Percentiles rank a stretch among this genome's conserved stretches.
phyloP scores from a whole-genome alignment of 352 stramenopile species.

The Pythium aphanidermatum region DNA sequence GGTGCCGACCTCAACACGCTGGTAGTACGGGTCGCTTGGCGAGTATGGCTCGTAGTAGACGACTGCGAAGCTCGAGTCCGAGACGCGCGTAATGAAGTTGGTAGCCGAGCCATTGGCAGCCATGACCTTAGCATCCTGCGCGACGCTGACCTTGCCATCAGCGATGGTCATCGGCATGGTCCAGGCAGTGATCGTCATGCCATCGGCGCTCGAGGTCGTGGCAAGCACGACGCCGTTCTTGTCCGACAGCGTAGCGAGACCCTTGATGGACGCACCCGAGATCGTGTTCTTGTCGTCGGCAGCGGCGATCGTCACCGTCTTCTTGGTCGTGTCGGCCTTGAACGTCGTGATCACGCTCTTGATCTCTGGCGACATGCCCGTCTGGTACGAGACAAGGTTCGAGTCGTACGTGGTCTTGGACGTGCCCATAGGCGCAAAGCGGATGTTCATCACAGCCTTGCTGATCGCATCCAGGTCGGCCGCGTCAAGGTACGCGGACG shows the following conservation, averaged over 20 bases:
- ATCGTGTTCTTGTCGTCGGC: conserved; percentile 43
- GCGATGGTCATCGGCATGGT: conserved; percentile 46
- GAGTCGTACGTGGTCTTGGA: conserved; percentile 36
- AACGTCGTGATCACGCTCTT: conserved; percentile 49
- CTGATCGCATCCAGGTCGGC: conserved; percentile 37
- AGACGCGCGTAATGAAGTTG: conserved; percentile 63
- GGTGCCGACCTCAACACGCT: conserved; percentile 49
- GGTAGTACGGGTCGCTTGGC: conserved; percentile 34
- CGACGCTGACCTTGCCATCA: conserved; percentile 30
- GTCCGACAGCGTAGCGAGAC: conserved; percentile 58
- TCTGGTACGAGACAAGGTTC: conserved; percentile 62
- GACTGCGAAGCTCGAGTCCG: conserved; percentile 52
- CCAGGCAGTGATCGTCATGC: conserved; percentile 31
- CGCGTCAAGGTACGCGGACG: conserved; percentile 60
- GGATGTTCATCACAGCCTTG: conserved; percentile 45
- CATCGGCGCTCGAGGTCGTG: conserved; percentile 35
- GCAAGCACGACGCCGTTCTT: conserved; percentile 41
- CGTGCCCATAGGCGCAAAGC: conserved; percentile 48
- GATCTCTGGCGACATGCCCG: conserved; percentile 28
- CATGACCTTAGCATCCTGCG: conserved; percentile 35
- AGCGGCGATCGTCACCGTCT: conserved; percentile 43
- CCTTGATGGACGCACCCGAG: conserved; percentile 45
- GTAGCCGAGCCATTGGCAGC: conserved; percentile 54
- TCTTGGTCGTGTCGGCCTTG: conserved; percentile 28
- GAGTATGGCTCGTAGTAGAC: conserved; percentile 68